These are phyloP conservation scores for Begonia loranthoides DNA, from an alignment of 306 rosid species.

Conservation along the genomic window DNA sequence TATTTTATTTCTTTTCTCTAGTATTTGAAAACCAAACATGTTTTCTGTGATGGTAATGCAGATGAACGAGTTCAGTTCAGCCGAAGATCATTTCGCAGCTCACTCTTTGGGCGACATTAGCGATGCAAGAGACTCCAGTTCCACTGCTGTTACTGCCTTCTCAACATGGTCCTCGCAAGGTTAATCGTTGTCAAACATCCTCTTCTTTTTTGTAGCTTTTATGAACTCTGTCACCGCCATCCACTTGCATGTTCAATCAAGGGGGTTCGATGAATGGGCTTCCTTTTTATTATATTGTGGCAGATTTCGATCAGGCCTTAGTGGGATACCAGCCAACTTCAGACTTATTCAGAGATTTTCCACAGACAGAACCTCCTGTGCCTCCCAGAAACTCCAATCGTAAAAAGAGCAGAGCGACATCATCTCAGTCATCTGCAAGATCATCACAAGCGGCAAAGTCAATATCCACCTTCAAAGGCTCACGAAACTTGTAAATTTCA, in stretches of 20 bases:
- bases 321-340: conserved; percentile 28
- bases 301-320: conserved; percentile 39
- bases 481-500: no score
- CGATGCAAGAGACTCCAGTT: conserved; percentile 41
- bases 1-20: not conserved
- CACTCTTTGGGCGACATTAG: conserved; percentile 32
- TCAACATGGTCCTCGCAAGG: conserved; percentile 66
- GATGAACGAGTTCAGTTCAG: conserved; percentile 62
- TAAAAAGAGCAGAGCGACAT: conserved; percentile 35
- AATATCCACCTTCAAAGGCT: conserved; percentile 16
- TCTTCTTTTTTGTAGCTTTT: no score
- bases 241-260: no score
- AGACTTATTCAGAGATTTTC: conserved; percentile 22
- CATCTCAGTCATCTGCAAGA: conserved; percentile 38
- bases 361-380: conserved; percentile 28
- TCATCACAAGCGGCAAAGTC: conserved; percentile 37
- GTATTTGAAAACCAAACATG: not conserved
- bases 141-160: conserved; percentile 35
- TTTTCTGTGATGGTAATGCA: conserved; percentile 10
- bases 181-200: no score
- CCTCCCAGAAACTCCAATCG: conserved; percentile 43
- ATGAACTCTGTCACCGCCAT: no score
- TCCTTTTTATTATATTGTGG: conserved; percentile 1
- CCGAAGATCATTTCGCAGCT: conserved; percentile 43
- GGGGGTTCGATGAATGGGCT: no score